Evolutionary conservation across 2,329 filamentous ascomycete genomes (phyloP), one percentile per base, ranked within the genome.

Genomic region (Phialocephala sp.): DNA sequence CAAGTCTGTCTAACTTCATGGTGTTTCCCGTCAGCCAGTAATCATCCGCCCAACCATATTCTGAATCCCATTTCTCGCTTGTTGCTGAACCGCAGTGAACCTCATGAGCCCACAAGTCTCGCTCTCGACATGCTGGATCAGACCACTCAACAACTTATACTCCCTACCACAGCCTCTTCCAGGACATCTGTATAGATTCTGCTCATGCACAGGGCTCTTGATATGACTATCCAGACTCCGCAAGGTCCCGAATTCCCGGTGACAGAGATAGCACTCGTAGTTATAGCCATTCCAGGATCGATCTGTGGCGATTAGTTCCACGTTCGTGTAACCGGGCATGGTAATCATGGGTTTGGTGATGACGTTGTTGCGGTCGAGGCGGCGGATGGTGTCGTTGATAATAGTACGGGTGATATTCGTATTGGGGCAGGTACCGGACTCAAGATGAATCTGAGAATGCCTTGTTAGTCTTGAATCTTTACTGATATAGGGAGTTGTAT

Each of bases 231-330:
- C 83, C 2, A 89, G 78, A 0, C 71, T 70, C 0, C 50, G 14
- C 0, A 79, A 61, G 0, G 58, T 64, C 0, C 32, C 60, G 67
- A 87, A 89, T 0, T 71, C 35, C 11, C 76, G 74, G 24, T 81
- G 74, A 71, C 87, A 90, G 4, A 89, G 66, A 65, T 84, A 84
- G 76, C 86, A 89, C 69, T 84, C 80, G 73, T 78, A 88, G 0
- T 15, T 68, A 1, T 32, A 0, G 0, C 81, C 80, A 60, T 87
- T 87, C 73, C 77, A 86, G 0, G 83, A 75, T 0, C 64, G 67
- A 0, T 69, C 39, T 0, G 78, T 85, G 1, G 81, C 83, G 12
- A 71, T 66, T 8, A 15, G 68, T 8, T 76, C 68, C 65, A 79
- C 80, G 4, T 72, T 32, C 0, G 70, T 61, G 18, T n/a, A 75